These are phyloP conservation scores for Ambrosia trifida DNA, from an alignment of 129 eudicot species.

Conservation along the genomic window DNA sequence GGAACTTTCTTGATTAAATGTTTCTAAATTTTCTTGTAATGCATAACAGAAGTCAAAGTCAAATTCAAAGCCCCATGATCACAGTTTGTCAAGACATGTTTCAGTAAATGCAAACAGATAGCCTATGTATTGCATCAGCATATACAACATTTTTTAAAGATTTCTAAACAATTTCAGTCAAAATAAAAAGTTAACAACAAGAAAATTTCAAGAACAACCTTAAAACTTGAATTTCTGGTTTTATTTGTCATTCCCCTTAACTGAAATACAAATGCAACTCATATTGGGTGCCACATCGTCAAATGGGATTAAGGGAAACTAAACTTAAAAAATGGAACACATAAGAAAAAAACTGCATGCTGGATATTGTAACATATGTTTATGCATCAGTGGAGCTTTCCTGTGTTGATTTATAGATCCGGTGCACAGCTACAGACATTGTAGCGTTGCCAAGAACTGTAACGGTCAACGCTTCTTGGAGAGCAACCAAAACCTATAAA, in stretches of 20 bases:
- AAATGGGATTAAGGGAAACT: background rate
- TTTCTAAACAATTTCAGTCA: constrained; percentile 10
- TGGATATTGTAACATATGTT: constrained; percentile 13
- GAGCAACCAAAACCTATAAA: constrained; percentile 66
- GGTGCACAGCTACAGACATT: constrained; percentile 91
- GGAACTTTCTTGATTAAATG: constrained; percentile 15
- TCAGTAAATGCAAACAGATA: constrained; percentile 22
- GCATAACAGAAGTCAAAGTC: constrained; percentile 9
- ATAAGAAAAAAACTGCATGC: constrained; percentile 7
- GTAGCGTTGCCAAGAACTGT: constrained; percentile 92
- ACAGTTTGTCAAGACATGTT: constrained; percentile 14
- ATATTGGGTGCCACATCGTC: constrained; percentile 16
- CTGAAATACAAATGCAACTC: constrained; percentile 11
- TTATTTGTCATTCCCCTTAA: background rate
- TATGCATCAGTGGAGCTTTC: constrained; percentile 49
- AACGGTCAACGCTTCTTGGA: constrained; percentile 91
- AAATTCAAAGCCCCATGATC: constrained; percentile 18
- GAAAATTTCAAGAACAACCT: constrained; percentile 17
- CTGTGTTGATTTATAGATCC: constrained; percentile 65
- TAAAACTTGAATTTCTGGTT: constrained; percentile 4
- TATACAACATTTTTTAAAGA: constrained; percentile 17
- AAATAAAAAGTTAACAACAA: constrained; percentile 3
- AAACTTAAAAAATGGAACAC: constrained; percentile 16
- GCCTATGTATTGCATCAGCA: background rate
- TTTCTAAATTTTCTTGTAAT: constrained; percentile 9